Evolutionary conservation across 371 early-diverging fungal species (phyloP).

Genomic region (Mucor indicus): DNA sequence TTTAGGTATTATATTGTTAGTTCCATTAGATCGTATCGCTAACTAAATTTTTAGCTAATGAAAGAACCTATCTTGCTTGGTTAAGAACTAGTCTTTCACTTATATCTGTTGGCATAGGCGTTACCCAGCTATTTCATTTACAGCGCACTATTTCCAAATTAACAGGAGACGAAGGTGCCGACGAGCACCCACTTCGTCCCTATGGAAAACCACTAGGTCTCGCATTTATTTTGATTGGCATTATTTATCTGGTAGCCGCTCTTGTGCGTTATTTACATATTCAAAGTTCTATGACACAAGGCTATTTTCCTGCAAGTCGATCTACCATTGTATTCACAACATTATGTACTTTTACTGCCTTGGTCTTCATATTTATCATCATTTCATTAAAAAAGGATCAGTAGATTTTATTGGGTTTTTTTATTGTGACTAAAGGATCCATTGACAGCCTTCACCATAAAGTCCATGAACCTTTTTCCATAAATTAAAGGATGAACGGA

Average conservation of each 20-base stretch:
- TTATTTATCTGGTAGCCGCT: conserved; percentile 58
- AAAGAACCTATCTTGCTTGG: conserved; percentile 77
- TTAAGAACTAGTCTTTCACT: conserved; percentile 64
- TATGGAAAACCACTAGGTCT: conserved; percentile 42
- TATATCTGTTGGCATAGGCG: conserved; percentile 63
- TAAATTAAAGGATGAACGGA: conserved; percentile 86
- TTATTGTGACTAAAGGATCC: no score
- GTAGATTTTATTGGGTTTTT: no score
- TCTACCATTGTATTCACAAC: conserved; percentile 46
- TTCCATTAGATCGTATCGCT: no score
- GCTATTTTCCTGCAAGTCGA: conserved; percentile 66
- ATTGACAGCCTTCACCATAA: conserved; percentile 57
- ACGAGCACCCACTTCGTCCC: no score
- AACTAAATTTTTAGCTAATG: conserved; percentile 76
- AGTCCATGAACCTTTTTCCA: conserved; percentile 81
- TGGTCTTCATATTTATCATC: conserved; percentile 17
- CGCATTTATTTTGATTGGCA: conserved; percentile 52
- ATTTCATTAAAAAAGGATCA: conserved; percentile 19
- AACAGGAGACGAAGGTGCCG: no score
- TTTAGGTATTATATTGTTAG: no score
- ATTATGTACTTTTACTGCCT: conserved; percentile 28
- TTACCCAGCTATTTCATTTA: no score
- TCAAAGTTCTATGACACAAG: conserved; percentile 59
- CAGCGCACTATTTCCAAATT: no score
- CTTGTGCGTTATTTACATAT: conserved; percentile 64